Evolutionary conservation across 306 rosid species (phyloP).

Genomic region (Cucurbita argyrosperma): DNA sequence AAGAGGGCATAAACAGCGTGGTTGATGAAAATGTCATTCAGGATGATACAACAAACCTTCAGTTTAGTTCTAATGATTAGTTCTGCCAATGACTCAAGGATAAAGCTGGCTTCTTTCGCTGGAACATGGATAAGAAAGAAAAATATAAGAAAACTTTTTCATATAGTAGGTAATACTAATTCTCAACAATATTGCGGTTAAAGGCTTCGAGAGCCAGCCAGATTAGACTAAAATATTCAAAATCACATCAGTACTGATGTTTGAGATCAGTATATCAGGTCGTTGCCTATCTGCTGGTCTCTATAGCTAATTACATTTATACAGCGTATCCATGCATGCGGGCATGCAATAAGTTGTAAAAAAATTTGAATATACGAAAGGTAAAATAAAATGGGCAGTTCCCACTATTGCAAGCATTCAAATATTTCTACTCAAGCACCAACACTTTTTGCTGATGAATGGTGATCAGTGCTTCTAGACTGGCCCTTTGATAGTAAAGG

Average conservation of each 20-base stretch:
- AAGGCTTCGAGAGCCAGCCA: background rate
- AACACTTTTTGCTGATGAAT: background rate
- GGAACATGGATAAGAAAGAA: slow-evolving; percentile 6
- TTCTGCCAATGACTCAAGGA: slow-evolving; percentile 34
- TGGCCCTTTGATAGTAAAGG: background rate
- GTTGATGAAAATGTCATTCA: background rate
- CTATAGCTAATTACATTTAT: background rate
- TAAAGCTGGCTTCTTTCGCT: slow-evolving; percentile 46
- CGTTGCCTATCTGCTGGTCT: background rate
- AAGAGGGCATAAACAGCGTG: background rate
- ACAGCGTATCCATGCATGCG: background rate
- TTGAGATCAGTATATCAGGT: background rate
- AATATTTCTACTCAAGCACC: background rate
- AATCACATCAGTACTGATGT: background rate
- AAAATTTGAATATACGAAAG: background rate
- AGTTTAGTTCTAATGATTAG: slow-evolving; percentile 50
- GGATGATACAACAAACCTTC: slow-evolving; percentile 24
- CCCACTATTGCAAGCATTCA: background rate
- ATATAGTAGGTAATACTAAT: background rate
- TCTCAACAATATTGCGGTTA: background rate
- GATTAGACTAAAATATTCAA: background rate
- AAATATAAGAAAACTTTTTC: background rate
- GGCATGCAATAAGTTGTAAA: background rate
- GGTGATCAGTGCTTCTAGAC: background rate
- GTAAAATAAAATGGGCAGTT: background rate